A percentile compares a stretch with the other conserved stretches of the same genome.
These are phyloP conservation scores for Neolentinus lepideus DNA, from an alignment of 1,284 basidiomycete genomes.

Conservation along the genomic window DNA sequence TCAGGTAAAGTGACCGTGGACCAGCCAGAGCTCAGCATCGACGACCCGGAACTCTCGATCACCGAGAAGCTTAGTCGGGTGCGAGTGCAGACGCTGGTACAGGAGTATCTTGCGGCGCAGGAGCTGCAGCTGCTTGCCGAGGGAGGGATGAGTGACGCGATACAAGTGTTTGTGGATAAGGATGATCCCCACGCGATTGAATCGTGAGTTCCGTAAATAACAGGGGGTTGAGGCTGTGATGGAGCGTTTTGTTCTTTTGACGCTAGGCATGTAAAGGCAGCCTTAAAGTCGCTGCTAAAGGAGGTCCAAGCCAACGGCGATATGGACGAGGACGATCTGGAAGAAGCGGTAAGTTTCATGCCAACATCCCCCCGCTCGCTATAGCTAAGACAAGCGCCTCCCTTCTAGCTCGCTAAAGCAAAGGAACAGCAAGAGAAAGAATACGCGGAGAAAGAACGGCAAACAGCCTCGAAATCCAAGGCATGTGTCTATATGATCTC, in stretches of 20 bases:
- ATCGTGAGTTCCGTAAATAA: slow-evolving; percentile 43
- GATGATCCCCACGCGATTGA: slow-evolving; percentile 90
- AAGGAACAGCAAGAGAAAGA: slow-evolving; percentile 61
- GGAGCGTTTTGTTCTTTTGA: background rate
- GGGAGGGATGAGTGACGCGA: slow-evolving; percentile 83
- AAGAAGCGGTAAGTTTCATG: slow-evolving; percentile 52
- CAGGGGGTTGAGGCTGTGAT: slow-evolving; percentile 2
- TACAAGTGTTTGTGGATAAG: slow-evolving; percentile 92
- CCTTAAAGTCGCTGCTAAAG: slow-evolving; percentile 59
- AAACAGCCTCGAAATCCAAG: slow-evolving; percentile 31
- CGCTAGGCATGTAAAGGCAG: slow-evolving; percentile 60
- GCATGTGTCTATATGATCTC: slow-evolving; percentile 16
- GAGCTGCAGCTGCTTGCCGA: slow-evolving; percentile 85
- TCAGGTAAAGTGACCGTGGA: slow-evolving; percentile 52
- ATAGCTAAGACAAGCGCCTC: background rate
- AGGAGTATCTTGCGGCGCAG: slow-evolving; percentile 85
- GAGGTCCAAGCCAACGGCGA: slow-evolving; percentile 56
- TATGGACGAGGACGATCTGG: slow-evolving; percentile 68
- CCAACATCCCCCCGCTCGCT: background rate
- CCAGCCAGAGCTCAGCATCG: slow-evolving; percentile 67
- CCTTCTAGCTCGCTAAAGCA: slow-evolving; percentile 50
- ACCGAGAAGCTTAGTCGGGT: slow-evolving; percentile 66
- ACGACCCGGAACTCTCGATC: slow-evolving; percentile 57
- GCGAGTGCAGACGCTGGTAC: slow-evolving; percentile 73
- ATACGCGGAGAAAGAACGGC: slow-evolving; percentile 36